phyloP scores from a whole-genome alignment of 2,329 filamentous ascomycete species.

The Capronia americana region DNA sequence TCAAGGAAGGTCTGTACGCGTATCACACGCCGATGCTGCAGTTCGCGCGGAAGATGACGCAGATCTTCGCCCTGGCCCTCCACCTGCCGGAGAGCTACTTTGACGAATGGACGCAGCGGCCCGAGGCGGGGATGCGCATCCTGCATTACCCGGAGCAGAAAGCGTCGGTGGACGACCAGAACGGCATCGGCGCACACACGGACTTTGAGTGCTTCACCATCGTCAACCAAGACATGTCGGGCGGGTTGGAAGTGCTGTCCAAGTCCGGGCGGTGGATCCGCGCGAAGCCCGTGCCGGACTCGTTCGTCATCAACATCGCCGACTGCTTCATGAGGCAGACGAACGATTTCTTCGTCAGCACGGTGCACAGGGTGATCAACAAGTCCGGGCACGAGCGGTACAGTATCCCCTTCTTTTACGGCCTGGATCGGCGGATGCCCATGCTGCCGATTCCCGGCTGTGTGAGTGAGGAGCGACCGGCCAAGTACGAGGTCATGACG shows the following conservation, averaged over 20 bases:
- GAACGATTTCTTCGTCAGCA: conserved; percentile 52
- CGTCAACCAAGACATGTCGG: conserved; percentile 52
- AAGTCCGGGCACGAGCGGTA: conserved; percentile 47
- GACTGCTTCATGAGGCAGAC: conserved; percentile 53
- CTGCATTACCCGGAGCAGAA: conserved; percentile 54
- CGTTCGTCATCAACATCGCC: conserved; percentile 56
- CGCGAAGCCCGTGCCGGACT: conserved; percentile 50
- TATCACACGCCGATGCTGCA: conserved; percentile 29
- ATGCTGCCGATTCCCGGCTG: conserved; percentile 42
- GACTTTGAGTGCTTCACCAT: conserved; percentile 59
- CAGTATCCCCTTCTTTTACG: conserved; percentile 51
- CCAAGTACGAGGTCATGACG: conserved; percentile 44
- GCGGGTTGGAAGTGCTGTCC: conserved; percentile 55
- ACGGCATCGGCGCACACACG: conserved; percentile 56
- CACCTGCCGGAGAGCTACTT: conserved; percentile 51
- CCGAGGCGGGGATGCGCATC: conserved; percentile 46
- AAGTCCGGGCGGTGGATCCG: conserved; percentile 54
- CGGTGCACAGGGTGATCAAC: conserved; percentile 51
- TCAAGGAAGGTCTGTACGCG: conserved; percentile 26
- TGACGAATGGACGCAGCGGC: conserved; percentile 45
- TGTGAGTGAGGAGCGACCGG: conserved; percentile 41
- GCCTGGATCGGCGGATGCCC: conserved; percentile 32
- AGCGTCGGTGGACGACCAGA: conserved; percentile 42
- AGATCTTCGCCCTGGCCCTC: conserved; percentile 51
- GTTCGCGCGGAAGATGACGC: conserved; percentile 46